Conservation (phyloP, 176 grass and related monocot genomes). For the Elymus sibiricus region DNA sequence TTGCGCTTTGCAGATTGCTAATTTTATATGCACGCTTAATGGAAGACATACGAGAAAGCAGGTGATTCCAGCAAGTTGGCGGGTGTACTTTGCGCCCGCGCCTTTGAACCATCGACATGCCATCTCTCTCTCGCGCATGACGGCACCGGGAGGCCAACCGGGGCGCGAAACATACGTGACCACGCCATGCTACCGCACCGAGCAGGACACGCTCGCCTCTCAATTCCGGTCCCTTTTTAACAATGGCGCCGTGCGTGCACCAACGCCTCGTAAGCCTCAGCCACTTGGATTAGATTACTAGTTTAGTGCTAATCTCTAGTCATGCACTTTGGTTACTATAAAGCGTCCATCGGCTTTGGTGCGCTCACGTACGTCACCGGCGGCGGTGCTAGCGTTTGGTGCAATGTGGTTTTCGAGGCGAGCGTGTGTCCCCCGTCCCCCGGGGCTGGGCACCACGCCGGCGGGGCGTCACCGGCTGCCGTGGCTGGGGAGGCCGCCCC, state of each 20-base stretch:
- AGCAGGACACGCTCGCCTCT: neutral
- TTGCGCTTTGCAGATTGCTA: neutral
- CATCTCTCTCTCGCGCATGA: no score
- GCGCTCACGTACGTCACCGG: neutral
- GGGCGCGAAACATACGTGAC: neutral
- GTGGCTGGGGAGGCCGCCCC: neutral
- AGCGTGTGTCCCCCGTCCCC: neutral
- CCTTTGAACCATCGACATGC: neutral
- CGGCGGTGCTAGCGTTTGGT: neutral
- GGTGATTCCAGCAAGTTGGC: neutral
- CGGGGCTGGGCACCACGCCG: neutral
- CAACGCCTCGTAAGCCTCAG: neutral
- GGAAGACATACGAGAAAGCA: neutral
- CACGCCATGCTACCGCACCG: neutral
- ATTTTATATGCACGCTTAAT: neutral
- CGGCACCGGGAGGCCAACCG: neutral
- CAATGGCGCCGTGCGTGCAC: no score
- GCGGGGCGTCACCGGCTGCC: neutral
- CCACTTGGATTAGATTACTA: neutral
- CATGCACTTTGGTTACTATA: neutral
- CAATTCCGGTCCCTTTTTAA: neutral
- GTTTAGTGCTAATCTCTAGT: neutral
- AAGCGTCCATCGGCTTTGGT: neutral
- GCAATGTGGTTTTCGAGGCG: constrained; percentile 5
- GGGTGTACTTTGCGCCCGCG: neutral